Evolutionary conservation across 2,329 filamentous ascomycete genomes (phyloP).

Genomic region (Aaosphaeria pasadenensis): DNA sequence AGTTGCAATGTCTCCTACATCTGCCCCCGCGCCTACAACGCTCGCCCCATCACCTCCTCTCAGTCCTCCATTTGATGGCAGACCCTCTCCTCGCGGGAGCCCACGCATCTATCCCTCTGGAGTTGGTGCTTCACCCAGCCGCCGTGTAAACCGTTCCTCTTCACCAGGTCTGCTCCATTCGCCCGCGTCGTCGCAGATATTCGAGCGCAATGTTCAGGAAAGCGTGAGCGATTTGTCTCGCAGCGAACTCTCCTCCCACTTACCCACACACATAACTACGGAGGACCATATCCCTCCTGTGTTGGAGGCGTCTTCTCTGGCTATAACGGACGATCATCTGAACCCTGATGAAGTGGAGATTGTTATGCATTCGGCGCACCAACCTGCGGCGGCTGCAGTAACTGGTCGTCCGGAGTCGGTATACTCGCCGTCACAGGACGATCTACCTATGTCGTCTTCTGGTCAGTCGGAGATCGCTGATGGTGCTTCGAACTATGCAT

Average conservation of each 20-base stretch:
- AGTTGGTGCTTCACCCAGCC: conserved; percentile 57
- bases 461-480: conserved; percentile 47
- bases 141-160: conserved; percentile 58
- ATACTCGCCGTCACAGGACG: conserved; percentile 33
- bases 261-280: conserved; percentile 88
- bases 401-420: conserved; percentile 31
- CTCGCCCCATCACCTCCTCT: conserved; percentile 30
- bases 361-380: conserved; percentile 80
- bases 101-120: conserved; percentile 33
- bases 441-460: conserved; percentile 14
- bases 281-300: conserved; percentile 93
- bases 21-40: conserved; percentile 9
- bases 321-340: conserved; percentile 82
- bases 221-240: conserved; percentile 40
- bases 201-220: conserved; percentile 93
- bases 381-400: conserved; percentile 70
- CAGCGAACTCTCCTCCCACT: conserved; percentile 71
- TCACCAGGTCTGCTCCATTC: conserved; percentile 75
- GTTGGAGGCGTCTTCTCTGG: conserved; percentile 84
- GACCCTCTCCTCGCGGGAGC: conserved; percentile 33
- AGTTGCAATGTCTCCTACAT: conserved; percentile 15
- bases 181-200: conserved; percentile 74
- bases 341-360: conserved; percentile 92
- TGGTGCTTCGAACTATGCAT: conserved; percentile 70
- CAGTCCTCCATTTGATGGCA: conserved; percentile 23